Evolutionary conservation across 2,329 filamentous ascomycete genomes (phyloP).

Genomic region (Epichloe typhina): DNA sequence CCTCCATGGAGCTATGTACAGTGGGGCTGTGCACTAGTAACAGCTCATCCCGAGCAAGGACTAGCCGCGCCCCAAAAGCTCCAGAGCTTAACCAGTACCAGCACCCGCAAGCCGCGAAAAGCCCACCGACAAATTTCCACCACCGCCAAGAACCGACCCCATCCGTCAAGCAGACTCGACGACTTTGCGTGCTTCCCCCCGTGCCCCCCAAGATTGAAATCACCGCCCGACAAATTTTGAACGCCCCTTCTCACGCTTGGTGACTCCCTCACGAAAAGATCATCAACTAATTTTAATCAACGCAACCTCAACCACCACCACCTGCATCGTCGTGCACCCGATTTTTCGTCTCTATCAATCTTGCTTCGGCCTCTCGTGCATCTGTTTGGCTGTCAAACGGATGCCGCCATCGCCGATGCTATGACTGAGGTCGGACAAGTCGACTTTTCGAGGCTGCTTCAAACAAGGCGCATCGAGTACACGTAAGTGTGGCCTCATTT

Average conservation of each 20-base stretch:
- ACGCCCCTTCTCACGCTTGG: conserved; percentile 13
- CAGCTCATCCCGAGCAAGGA: not conserved
- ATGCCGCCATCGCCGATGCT: conserved; percentile 56
- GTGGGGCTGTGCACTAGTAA: too few relatives aligned
- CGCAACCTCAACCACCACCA: conserved; percentile 13
- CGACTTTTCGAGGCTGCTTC: conserved; percentile 54
- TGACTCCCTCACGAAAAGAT: conserved; percentile 15
- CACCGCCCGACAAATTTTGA: conserved; percentile 21
- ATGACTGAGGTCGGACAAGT: conserved; percentile 58
- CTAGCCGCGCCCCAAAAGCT: not conserved
- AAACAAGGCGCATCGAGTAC: conserved; percentile 49
- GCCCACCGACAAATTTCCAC: conserved; percentile 2
- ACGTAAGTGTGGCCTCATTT: conserved; percentile 35
- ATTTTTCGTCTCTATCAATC: conserved; percentile 17
- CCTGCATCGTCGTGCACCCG: conserved; percentile 19
- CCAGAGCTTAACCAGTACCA: not conserved
- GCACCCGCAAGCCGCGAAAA: not conserved
- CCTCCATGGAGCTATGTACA: too few relatives aligned
- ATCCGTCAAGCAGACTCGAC: not conserved
- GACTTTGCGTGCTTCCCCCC: not conserved
- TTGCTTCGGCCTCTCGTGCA: conserved; percentile 19
- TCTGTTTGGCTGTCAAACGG: conserved; percentile 53
- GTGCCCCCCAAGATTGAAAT: conserved; percentile 1
- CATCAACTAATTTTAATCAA: conserved; percentile 19
- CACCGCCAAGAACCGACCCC: conserved; percentile 3